These are phyloP conservation scores for Mucor velutinosus DNA, from an alignment of 371 early-diverging fungal species.

Conservation along the genomic window DNA sequence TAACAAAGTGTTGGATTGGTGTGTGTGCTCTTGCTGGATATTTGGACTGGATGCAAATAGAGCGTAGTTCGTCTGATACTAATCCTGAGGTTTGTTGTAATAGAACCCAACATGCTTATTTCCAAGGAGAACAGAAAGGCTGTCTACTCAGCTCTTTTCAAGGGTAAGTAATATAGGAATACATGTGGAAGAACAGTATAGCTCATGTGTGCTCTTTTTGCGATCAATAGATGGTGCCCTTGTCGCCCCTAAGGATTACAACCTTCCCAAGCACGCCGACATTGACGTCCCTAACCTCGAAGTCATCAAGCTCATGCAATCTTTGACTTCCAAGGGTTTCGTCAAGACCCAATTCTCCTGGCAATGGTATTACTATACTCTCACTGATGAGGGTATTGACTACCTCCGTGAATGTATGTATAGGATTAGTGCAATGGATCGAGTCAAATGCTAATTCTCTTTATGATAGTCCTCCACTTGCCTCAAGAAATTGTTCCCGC, in stretches of 20 bases:
- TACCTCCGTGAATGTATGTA: constrained; percentile 89
- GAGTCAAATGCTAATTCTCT: neutral
- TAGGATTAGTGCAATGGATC: neutral
- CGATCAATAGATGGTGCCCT: constrained; percentile 87
- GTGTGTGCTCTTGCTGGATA: neutral
- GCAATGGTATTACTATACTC: constrained; percentile 99
- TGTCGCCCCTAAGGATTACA: constrained; percentile 98
- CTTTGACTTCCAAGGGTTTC: constrained; percentile 92
- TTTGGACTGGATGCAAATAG: neutral
- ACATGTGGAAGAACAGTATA: neutral
- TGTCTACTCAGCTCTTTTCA: constrained; percentile 92
- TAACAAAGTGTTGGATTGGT: neutral
- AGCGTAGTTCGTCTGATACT: neutral
- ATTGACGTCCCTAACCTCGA: constrained; percentile 97
- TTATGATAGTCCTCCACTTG: constrained; percentile 79
- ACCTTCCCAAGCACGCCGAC: constrained; percentile 93
- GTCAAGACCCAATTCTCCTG: constrained; percentile 98
- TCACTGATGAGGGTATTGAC: constrained; percentile 97
- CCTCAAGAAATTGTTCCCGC: constrained; percentile 97
- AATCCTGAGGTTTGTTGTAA: neutral
- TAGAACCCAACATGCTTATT: constrained; percentile 86
- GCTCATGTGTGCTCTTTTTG: neutral
- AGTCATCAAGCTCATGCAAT: constrained; percentile 99
- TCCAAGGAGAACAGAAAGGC: constrained; percentile 94
- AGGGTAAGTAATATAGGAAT: constrained; percentile 52